Evolutionary conservation across 495 filamentous ascomycete genomes (phyloP).

Genomic region (Xylaria grammica): DNA sequence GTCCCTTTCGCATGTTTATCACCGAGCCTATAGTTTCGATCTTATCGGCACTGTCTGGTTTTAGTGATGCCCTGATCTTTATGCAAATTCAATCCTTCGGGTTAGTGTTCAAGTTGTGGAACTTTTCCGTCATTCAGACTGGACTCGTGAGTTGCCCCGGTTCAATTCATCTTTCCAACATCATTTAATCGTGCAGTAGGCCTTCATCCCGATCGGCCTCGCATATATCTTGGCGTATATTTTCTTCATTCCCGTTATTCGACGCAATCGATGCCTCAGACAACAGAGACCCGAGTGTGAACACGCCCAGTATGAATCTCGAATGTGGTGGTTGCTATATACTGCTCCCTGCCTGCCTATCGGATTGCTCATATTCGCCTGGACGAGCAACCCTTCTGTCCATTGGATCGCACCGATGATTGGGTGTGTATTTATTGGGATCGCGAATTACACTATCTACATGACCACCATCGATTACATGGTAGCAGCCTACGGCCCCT

Average conservation of each 20-base stretch:
- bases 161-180: neutral
- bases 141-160: slow-evolving; percentile 48
- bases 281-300: slow-evolving; percentile 57
- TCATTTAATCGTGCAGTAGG: slow-evolving; percentile 26
- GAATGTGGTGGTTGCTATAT: slow-evolving; percentile 66
- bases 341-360: slow-evolving; percentile 71
- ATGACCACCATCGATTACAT: slow-evolving; percentile 88
- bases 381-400: slow-evolving; percentile 63
- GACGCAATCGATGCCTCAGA: slow-evolving; percentile 59
- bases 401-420: slow-evolving; percentile 68
- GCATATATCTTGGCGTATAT: slow-evolving; percentile 68
- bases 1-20: slow-evolving; percentile 78
- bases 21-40: slow-evolving; percentile 75
- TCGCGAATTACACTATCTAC: slow-evolving; percentile 73
- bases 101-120: slow-evolving; percentile 68
- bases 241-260: slow-evolving; percentile 67
- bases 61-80: slow-evolving; percentile 80
- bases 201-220: slow-evolving; percentile 67
- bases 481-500: slow-evolving; percentile 77
- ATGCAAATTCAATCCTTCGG: slow-evolving; percentile 73
- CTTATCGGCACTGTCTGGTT: slow-evolving; percentile 74
- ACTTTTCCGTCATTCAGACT: slow-evolving; percentile 58
- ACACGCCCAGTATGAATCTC: slow-evolving; percentile 63
- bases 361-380: slow-evolving; percentile 72
- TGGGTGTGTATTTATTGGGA: slow-evolving; percentile 64